Base-by-base conservation (phyloP, 345 rosid genomes). In the Garcia nutans region DNA sequence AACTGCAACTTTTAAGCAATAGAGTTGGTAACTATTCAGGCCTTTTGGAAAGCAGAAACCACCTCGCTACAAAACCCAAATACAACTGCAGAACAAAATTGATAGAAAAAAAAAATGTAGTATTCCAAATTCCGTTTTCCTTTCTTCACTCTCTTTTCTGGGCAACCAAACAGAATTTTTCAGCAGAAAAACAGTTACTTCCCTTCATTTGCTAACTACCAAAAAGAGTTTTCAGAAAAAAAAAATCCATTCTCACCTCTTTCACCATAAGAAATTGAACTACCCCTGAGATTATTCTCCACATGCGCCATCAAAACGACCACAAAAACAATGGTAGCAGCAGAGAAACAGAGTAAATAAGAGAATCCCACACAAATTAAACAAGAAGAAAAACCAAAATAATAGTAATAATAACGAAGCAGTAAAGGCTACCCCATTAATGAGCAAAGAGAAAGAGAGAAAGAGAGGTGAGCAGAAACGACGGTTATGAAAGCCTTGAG, bases 341-440 rank as follows among this genome's bases (percentile, higher is more conserved):
- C 23, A 42, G 56, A 19, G 55, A 65, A 22, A 17, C 6, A 26
- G 63, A 52, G 33, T 10, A 68, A 52, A 58, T 4, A 52, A 70
- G 23, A 41, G 28, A 64, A 70, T 33, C 54, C 49, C n/a, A n/a
- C 54, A 45, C 6, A 24, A 72, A 41, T 42, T 67, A 50, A 22
- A 70, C 23, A 31, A 31, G 0, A 2, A 19, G 33, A 5, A 73
- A 58, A 20, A 22, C 12, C n/a, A 41, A 44, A 49, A 49, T 10
- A 26, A 33, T 6, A 20, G 57, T 1, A 63, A 50, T 1, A 63
- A 50, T 15, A n/a, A 28, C 70, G 66, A 79, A 78, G 85, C 65
- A 73, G 69, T 67, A 72, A 67, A 78, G 77, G 70, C 85, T 72
- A 84, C 74, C 85, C 86, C 91, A 86, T 86, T 82, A 81, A 88